A percentile compares a stretch with the other conserved stretches of the same genome.
Evolutionary conservation across 2,329 filamentous ascomycete genomes (phyloP).

Genomic region (Cryphonectria carpinicola): DNA sequence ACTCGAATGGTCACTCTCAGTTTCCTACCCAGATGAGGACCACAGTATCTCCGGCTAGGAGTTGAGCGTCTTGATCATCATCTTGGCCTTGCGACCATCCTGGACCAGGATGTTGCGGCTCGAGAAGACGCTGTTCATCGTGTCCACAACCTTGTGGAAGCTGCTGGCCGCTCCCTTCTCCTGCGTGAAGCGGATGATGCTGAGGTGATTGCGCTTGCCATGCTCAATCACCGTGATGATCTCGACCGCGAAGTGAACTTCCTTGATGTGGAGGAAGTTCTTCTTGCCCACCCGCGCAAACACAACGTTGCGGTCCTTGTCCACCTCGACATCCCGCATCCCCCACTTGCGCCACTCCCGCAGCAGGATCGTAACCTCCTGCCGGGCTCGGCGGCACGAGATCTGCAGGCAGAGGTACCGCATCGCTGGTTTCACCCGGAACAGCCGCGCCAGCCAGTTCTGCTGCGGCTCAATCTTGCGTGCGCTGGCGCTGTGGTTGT

Average conservation of each 20-base stretch:
- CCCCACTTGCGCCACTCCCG: slow-evolving; percentile 82
- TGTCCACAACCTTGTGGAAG: slow-evolving; percentile 82
- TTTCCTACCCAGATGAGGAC: slow-evolving; percentile 13
- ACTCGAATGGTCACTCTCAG: slow-evolving; percentile 2
- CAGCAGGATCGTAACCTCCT: slow-evolving; percentile 75
- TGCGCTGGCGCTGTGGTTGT: slow-evolving; percentile 40
- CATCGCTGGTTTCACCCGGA: slow-evolving; percentile 84
- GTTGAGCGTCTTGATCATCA: slow-evolving; percentile 73
- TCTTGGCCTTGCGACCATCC: slow-evolving; percentile 68
- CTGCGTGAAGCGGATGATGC: slow-evolving; percentile 84
- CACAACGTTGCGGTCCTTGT: slow-evolving; percentile 78
- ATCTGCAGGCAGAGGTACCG: slow-evolving; percentile 76
- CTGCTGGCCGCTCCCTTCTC: slow-evolving; percentile 90
- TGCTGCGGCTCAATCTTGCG: slow-evolving; percentile 70
- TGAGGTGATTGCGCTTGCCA: slow-evolving; percentile 74
- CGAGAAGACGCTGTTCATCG: slow-evolving; percentile 70
- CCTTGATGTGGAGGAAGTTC: slow-evolving; percentile 82
- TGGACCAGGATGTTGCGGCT: slow-evolving; percentile 69
- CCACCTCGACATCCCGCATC: slow-evolving; percentile 77
- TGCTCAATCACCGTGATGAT: slow-evolving; percentile 90
- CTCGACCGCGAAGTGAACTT: slow-evolving; percentile 85
- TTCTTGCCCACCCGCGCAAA: slow-evolving; percentile 74
- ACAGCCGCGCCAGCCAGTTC: slow-evolving; percentile 87
- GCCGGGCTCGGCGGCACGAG: slow-evolving; percentile 72
- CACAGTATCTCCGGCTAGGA: slow-evolving; percentile 39